phyloP scores from a whole-genome alignment of 2,329 filamentous ascomycete species.

The Ascochyta fabae region DNA sequence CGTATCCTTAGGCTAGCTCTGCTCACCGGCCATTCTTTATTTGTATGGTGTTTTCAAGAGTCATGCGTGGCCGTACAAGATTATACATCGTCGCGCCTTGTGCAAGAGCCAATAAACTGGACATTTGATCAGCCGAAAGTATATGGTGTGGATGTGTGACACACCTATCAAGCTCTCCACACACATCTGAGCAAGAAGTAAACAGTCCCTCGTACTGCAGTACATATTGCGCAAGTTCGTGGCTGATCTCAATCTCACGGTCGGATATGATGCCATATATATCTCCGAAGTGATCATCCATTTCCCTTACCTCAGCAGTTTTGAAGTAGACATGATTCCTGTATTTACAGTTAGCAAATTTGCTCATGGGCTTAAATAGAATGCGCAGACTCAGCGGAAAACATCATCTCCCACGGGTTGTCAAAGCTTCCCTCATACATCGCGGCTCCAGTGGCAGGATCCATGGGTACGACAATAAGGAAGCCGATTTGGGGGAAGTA shows the following conservation, averaged over 20 bases:
- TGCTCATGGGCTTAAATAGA: not conserved
- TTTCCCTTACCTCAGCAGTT: constrained; percentile 76
- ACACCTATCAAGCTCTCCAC: constrained; percentile 80
- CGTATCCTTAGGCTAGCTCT: not conserved
- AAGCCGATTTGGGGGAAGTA: constrained; percentile 94
- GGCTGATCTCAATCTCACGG: constrained; percentile 86
- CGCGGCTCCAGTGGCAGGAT: constrained; percentile 64
- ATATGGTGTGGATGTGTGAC: not conserved
- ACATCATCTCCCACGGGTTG: constrained; percentile 78
- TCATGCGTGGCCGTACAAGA: constrained; percentile 73
- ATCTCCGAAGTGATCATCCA: constrained; percentile 84
- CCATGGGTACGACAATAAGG: constrained; percentile 73
- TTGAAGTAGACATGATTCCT: constrained; percentile 80
- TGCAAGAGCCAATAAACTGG: constrained; percentile 77
- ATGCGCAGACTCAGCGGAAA: constrained; percentile 64
- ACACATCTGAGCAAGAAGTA: constrained; percentile 73
- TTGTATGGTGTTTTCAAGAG: constrained; percentile 69
- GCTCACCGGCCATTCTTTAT: constrained; percentile 75
- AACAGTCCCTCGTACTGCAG: constrained; percentile 73
- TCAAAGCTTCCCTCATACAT: constrained; percentile 67
- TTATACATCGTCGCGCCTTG: constrained; percentile 77
- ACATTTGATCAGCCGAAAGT: constrained; percentile 24
- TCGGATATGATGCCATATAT: constrained; percentile 88
- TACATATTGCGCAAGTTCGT: constrained; percentile 74
- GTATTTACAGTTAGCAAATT: not conserved